Conservation (phyloP, 352 stramenopile species). For the Pythium coloratum region DNA sequence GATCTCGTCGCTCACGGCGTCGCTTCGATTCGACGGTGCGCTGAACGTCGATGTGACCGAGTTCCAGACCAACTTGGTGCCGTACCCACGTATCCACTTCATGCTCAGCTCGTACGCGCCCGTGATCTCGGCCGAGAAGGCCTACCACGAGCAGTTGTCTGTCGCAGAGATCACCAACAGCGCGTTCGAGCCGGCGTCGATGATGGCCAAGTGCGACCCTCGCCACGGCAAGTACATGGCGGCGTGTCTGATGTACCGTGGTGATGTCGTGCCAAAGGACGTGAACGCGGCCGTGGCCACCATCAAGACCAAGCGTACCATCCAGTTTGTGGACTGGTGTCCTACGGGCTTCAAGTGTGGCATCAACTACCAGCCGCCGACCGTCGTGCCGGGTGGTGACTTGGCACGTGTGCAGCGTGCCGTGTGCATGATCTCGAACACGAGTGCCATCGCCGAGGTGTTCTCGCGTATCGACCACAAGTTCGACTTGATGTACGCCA, state of each 20-base stretch:
- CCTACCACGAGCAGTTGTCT: constrained; percentile 96
- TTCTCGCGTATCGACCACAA: constrained; percentile 99
- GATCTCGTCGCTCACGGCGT: constrained; percentile 97
- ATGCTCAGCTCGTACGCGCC: constrained; percentile 98
- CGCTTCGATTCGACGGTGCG: constrained; percentile 97
- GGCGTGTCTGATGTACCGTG: constrained; percentile 98
- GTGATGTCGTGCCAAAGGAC: constrained; percentile 91
- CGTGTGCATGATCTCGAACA: constrained; percentile 99
- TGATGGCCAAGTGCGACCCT: constrained; percentile 99
- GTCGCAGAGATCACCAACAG: constrained; percentile 99
- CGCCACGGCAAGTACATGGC: constrained; percentile 99
- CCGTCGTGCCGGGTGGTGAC: constrained; percentile 96
- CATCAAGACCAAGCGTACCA: constrained; percentile 98
- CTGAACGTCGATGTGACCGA: constrained; percentile 99
- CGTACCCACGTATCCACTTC: constrained; percentile 99
- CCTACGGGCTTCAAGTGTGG: constrained; percentile 97
- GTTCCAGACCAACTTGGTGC: constrained; percentile 99
- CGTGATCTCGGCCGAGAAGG: constrained; percentile 97
- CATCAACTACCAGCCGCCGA: constrained; percentile 99
- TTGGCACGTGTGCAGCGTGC: constrained; percentile 97
- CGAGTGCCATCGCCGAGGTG: constrained; percentile 97
- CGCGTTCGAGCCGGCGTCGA: constrained; percentile 96
- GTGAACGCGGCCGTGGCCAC: constrained; percentile 94
- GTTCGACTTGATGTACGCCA: constrained; percentile 99
- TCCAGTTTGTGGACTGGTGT: constrained; percentile 98